Evolutionary conservation across 2,329 filamentous ascomycete species (phyloP).

Genomic region (Daldinia sp.): DNA sequence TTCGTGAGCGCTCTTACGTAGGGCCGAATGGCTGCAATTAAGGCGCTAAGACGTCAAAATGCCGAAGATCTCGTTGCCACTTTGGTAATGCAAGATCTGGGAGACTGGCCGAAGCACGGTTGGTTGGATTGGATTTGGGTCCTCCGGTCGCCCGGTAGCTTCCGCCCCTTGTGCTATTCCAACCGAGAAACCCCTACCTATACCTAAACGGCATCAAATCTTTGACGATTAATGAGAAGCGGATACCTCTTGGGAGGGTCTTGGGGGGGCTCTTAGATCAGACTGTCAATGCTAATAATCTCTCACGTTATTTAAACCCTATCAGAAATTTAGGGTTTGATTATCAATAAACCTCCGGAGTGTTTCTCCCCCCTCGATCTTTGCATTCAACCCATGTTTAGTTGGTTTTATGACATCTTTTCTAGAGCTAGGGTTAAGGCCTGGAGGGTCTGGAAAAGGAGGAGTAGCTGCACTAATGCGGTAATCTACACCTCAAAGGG

Average conservation of each 20-base stretch:
- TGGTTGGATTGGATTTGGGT: constrained; percentile 9
- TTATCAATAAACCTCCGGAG: not conserved
- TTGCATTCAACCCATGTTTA: constrained; percentile 1
- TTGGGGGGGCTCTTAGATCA: not conserved
- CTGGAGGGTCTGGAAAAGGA: constrained; percentile 7
- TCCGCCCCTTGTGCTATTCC: constrained; percentile 32
- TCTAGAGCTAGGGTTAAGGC: not conserved
- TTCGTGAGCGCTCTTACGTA: constrained; percentile 43
- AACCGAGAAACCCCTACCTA: constrained; percentile 9
- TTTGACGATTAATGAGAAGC: constrained; percentile 6
- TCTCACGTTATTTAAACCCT: not conserved
- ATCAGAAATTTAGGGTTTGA: not conserved
- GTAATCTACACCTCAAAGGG: constrained; percentile 23
- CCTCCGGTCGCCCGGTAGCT: constrained; percentile 39
- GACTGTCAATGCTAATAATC: not conserved
- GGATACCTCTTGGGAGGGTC: constrained; percentile 9
- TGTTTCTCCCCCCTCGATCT: constrained; percentile 16
- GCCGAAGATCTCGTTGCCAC: constrained; percentile 44
- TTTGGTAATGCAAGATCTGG: constrained; percentile 44
- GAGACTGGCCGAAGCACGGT: constrained; percentile 35
- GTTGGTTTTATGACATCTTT: not conserved
- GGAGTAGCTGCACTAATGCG: constrained; percentile 6
- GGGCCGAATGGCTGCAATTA: constrained; percentile 47
- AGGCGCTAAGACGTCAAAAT: constrained; percentile 44
- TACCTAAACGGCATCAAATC: not conserved